Evolutionary conservation across 306 rosid genomes (phyloP).

Genomic region (Cucumis cinereus): DNA sequence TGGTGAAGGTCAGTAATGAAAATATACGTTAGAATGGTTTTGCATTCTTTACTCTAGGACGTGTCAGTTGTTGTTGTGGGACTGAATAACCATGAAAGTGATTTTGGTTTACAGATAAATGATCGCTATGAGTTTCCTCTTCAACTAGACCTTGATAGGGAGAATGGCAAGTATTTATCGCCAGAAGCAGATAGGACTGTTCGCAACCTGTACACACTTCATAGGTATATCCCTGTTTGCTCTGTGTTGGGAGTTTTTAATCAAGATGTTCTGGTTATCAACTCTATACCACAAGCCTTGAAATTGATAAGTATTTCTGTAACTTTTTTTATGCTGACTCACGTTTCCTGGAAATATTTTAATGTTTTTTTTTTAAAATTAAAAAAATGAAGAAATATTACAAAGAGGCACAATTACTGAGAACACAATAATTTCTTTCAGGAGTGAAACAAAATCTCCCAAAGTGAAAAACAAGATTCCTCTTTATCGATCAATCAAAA

Average conservation of each 20-base stretch:
- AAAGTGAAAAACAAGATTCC: neutral
- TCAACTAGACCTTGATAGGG: conserved; percentile 91
- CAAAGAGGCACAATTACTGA: neutral
- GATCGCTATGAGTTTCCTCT: conserved; percentile 95
- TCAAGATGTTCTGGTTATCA: neutral
- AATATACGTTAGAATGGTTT: conserved; percentile 1
- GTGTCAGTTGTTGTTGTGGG: neutral
- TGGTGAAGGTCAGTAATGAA: conserved; percentile 73
- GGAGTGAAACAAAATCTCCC: neutral
- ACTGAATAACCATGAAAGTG: neutral
- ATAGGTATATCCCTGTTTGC: conserved; percentile 41
- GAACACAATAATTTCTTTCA: neutral
- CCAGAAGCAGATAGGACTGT: conserved; percentile 86
- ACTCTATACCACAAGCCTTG: neutral
- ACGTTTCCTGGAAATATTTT: neutral
- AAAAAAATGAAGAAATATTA: neutral
- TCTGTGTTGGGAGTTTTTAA: neutral
- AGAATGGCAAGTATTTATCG: conserved; percentile 72
- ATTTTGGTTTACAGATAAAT: conserved; percentile 43
- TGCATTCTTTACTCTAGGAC: neutral
- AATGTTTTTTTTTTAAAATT: neutral
- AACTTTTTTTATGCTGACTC: neutral
- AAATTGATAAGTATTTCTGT: neutral
- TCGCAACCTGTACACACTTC: conserved; percentile 87
- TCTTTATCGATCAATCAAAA: neutral